Percentiles rank a stretch among this genome's conserved stretches.
Evolutionary conservation across 192 early-diverging fungal genomes (phyloP).

Genomic region (Jimgerdemannia flammicorona): DNA sequence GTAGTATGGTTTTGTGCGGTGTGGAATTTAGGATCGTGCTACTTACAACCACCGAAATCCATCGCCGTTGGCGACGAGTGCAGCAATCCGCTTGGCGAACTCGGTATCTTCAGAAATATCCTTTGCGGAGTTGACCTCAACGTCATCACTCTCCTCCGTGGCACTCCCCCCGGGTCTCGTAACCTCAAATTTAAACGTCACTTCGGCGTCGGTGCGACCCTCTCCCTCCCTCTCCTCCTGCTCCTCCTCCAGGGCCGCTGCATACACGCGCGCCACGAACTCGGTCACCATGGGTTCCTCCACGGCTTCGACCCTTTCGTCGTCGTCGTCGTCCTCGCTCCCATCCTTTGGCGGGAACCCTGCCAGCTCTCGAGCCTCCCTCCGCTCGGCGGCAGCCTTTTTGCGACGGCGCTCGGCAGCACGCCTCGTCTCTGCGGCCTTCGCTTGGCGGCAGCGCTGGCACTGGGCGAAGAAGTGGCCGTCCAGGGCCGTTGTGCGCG

Average conservation of each 20-base stretch:
- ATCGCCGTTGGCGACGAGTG: background rate
- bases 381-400: too few species aligned
- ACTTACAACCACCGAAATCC: background rate
- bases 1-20: too few species aligned
- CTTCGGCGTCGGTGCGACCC: background rate
- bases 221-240: background rate
- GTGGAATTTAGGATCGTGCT: background rate
- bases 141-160: too few species aligned
- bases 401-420: background rate
- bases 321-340: background rate
- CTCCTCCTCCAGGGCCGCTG: background rate
- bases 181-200: background rate
- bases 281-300: background rate
- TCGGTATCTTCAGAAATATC: background rate
- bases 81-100: background rate
- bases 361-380: too few species aligned
- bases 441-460: background rate
- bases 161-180: background rate
- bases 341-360: background rate
- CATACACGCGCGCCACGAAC: background rate
- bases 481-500: background rate
- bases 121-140: background rate
- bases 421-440: background rate
- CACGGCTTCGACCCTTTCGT: background rate
- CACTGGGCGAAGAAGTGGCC: background rate